Conservation (phyloP, 495 filamentous ascomycete genomes). For the Xylaria venustula region DNA sequence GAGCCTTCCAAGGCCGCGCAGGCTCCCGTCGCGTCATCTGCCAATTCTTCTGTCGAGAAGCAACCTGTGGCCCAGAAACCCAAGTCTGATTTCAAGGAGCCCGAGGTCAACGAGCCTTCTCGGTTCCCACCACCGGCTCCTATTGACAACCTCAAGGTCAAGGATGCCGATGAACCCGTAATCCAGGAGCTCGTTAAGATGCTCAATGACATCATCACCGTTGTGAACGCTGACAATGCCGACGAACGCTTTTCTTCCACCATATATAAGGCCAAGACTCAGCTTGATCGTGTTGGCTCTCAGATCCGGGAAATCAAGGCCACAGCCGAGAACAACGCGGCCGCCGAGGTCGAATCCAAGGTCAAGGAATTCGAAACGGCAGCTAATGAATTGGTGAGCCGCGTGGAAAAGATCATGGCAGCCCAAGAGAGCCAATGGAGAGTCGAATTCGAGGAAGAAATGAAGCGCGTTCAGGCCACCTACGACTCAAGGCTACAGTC, state of each 20-base stretch:
- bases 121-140: constrained; percentile 57
- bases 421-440: constrained; percentile 76
- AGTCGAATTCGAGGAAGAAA: constrained; percentile 86
- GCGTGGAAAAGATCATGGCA: constrained; percentile 70
- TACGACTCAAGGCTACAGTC: constrained; percentile 78
- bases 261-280: constrained; percentile 77
- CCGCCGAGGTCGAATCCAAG: constrained; percentile 67
- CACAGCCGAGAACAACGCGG: constrained; percentile 64
- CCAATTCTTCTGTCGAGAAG: constrained; percentile 11
- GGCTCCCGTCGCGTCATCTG: constrained; percentile 22
- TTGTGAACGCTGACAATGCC: constrained; percentile 80
- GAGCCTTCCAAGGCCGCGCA: constrained; percentile 14
- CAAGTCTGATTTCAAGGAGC: constrained; percentile 38
- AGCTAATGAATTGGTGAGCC: constrained; percentile 70
- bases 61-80: constrained; percentile 4
- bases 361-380: constrained; percentile 55
- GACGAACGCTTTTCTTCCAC: constrained; percentile 70
- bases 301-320: constrained; percentile 73
- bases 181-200: constrained; percentile 94
- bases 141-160: constrained; percentile 72
- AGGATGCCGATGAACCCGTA: constrained; percentile 74
- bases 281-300: constrained; percentile 70
- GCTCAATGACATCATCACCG: constrained; percentile 90
- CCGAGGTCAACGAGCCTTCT: constrained; percentile 61
- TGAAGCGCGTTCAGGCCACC: constrained; percentile 66